phyloP scores from a whole-genome alignment of 345 rosid species.

The Populus deltoides region DNA sequence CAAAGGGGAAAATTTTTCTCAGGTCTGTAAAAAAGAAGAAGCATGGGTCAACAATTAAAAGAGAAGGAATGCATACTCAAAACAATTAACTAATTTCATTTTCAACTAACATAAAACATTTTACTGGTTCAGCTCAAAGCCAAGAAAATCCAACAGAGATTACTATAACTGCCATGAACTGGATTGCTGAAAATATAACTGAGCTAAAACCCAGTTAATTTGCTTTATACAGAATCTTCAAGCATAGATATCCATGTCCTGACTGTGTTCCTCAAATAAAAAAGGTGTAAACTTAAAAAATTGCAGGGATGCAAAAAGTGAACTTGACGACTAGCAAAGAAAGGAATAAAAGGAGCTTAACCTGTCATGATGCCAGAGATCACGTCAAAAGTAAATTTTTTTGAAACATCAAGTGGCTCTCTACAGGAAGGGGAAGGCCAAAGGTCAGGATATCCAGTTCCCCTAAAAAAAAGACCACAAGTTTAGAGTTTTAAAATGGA shows the following conservation, averaged over 20 bases:
- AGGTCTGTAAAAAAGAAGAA: slow-evolving; percentile 44
- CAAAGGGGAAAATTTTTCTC: slow-evolving; percentile 90
- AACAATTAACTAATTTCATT: not conserved
- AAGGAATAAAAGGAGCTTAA: slow-evolving; percentile 21
- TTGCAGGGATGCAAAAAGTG: not conserved
- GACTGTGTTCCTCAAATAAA: not conserved
- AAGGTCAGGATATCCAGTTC: slow-evolving; percentile 85
- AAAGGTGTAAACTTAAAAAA: not conserved
- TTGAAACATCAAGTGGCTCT: slow-evolving; percentile 95
- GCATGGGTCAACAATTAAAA: not conserved
- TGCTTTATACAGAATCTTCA: not conserved
- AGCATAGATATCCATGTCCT: not conserved
- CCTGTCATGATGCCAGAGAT: slow-evolving; percentile 82
- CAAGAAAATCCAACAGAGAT: not conserved
- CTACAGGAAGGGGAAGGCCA: slow-evolving; percentile 89
- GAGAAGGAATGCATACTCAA: not conserved
- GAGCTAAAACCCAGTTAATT: not conserved
- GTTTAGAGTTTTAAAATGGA: not conserved
- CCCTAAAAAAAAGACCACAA: slow-evolving; percentile 56
- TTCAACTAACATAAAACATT: not conserved
- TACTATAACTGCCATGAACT: not conserved
- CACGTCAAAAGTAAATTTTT: slow-evolving; percentile 73
- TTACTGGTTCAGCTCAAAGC: not conserved
- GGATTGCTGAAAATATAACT: not conserved
- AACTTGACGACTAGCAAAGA: not conserved